Evolutionary conservation across 106 monocot species (phyloP).

Genomic region (Phalaenopsis aphrodite): DNA sequence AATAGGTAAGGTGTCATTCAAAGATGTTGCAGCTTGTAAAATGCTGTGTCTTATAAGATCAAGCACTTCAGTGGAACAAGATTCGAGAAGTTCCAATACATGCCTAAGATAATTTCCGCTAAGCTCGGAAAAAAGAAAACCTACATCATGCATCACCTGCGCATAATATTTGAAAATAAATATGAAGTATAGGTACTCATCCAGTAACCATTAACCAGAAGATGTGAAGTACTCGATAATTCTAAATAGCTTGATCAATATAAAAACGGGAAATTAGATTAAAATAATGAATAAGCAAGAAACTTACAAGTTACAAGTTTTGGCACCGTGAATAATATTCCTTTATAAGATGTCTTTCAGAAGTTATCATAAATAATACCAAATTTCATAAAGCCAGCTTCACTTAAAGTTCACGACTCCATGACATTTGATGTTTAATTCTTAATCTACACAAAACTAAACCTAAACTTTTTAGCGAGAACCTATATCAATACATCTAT

Average conservation of each 20-base stretch:
- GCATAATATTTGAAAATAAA: constrained; percentile 12
- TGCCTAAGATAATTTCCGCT: constrained; percentile 38
- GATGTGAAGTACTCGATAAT: not conserved
- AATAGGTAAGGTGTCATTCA: constrained; percentile 42
- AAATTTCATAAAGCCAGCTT: not conserved
- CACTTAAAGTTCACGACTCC: not conserved
- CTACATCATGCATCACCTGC: constrained; percentile 88
- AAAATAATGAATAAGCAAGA: not conserved
- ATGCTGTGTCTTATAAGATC: constrained; percentile 69
- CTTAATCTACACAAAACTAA: no score
- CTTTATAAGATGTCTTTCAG: not conserved
- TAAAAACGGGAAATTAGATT: not conserved
- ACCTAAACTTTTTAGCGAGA: no score
- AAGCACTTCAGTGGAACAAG: constrained; percentile 60
- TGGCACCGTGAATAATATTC: not conserved
- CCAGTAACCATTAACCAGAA: not conserved
- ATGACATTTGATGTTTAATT: no score
- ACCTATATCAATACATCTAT: not conserved
- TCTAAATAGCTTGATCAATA: not conserved
- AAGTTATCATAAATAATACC: not conserved
- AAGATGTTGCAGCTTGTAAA: constrained; percentile 42
- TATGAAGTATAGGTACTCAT: not conserved
- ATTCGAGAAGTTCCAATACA: constrained; percentile 45
- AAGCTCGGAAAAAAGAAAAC: constrained; percentile 43
- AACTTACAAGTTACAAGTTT: not conserved